Conservation (phyloP, 2,329 filamentous ascomycete genomes). For the Exserohilum turcica region DNA sequence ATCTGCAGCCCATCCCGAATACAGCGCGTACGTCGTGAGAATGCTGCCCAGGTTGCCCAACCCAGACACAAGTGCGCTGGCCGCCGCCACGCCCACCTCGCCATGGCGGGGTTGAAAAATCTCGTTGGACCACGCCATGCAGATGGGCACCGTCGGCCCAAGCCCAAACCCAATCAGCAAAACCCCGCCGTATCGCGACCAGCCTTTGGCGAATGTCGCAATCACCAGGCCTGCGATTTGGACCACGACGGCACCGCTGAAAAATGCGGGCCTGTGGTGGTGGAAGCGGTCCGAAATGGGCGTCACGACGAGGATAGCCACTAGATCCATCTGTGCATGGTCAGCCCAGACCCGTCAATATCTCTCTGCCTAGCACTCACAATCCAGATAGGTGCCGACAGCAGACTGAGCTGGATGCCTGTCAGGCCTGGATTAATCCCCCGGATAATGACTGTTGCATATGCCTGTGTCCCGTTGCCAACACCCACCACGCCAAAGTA, state of each 20-base stretch:
- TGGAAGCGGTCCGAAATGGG: slow-evolving; percentile 89
- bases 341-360: slow-evolving; percentile 12
- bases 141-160: slow-evolving; percentile 87
- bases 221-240: slow-evolving; percentile 82
- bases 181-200: slow-evolving; percentile 87
- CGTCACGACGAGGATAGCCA: slow-evolving; percentile 83
- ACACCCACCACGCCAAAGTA: slow-evolving; percentile 95
- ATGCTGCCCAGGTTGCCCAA: slow-evolving; percentile 86
- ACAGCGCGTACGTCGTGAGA: slow-evolving; percentile 85
- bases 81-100: slow-evolving; percentile 87
- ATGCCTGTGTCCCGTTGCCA: slow-evolving; percentile 86
- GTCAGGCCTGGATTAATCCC: slow-evolving; percentile 76
- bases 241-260: slow-evolving; percentile 73
- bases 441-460: slow-evolving; percentile 84
- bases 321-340: slow-evolving; percentile 72
- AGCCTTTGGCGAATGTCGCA: slow-evolving; percentile 78
- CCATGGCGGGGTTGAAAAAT: slow-evolving; percentile 89
- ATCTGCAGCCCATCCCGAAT: slow-evolving; percentile 84
- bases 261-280: slow-evolving; percentile 77
- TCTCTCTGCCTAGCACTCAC: slow-evolving; percentile 57
- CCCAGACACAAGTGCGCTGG: slow-evolving; percentile 82
- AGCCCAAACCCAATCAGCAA: slow-evolving; percentile 89
- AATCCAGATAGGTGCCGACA: slow-evolving; percentile 92
- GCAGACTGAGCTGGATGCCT: slow-evolving; percentile 75
- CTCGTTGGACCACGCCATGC: slow-evolving; percentile 92